A percentile compares a stretch with the other conserved stretches of the same genome.
Evolutionary conservation across 2,329 filamentous ascomycete species (phyloP).

Genomic region (Aureobasidium vineae): DNA sequence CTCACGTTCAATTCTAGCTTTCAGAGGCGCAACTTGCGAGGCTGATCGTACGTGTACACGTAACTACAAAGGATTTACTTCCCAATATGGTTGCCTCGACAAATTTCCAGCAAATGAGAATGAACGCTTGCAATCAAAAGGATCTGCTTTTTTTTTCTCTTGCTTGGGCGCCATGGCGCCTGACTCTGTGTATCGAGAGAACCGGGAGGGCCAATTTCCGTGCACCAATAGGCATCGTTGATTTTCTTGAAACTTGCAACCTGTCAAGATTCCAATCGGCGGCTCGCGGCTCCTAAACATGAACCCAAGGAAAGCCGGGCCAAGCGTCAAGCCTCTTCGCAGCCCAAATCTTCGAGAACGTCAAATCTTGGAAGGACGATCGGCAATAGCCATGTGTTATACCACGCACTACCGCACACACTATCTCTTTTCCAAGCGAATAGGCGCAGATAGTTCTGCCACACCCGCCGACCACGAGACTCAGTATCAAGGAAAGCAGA

Average conservation of each 20-base stretch:
- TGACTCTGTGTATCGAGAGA: conserved; percentile 15
- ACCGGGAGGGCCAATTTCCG: conserved; percentile 10
- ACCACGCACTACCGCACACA: conserved; percentile 22
- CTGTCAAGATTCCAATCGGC: conserved; percentile 26
- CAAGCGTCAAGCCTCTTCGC: conserved; percentile 26
- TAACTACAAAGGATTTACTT: conserved; percentile 6
- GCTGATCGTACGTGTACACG: conserved; percentile 20
- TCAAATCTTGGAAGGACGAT: conserved; percentile 24
- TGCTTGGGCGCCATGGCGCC: conserved; percentile 10
- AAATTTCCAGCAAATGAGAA: conserved; percentile 25
- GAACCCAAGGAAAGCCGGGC: conserved; percentile 22
- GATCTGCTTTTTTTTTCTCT: conserved; percentile 12
- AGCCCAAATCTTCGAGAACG: conserved; percentile 26
- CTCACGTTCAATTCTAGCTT: not conserved
- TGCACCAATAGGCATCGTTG: conserved; percentile 5
- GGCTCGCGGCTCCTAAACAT: conserved; percentile 24
- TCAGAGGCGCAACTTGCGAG: not conserved
- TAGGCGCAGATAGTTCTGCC: conserved; percentile 20
- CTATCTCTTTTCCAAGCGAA: conserved; percentile 22
- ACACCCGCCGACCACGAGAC: conserved; percentile 13
- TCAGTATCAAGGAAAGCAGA: conserved; percentile 10
- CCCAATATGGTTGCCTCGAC: conserved; percentile 7
- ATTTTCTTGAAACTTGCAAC: conserved; percentile 19
- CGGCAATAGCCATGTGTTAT: conserved; percentile 26
- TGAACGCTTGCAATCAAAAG: not conserved